These are phyloP conservation scores for Aureobasidium sp. DNA, from an alignment of 2,329 filamentous ascomycete species.

Conservation along the genomic window DNA sequence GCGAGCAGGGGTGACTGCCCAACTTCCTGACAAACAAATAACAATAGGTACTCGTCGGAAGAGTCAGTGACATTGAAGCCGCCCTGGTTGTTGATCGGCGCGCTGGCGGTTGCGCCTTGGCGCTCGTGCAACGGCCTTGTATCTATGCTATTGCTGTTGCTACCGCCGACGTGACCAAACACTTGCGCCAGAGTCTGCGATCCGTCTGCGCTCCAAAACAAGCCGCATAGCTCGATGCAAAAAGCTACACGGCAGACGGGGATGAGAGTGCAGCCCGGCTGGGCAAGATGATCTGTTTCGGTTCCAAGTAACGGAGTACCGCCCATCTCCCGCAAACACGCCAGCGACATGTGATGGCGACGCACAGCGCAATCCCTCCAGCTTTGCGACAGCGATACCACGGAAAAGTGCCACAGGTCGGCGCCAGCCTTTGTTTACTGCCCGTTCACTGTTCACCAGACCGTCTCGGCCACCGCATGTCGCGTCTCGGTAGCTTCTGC, in stretches of 20 bases:
- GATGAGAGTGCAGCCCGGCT: not conserved
- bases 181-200: not conserved
- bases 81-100: constrained; percentile 3
- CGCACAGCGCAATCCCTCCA: not conserved
- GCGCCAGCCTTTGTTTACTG: not conserved
- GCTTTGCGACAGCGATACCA: not conserved
- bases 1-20: constrained; percentile 10
- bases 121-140: constrained; percentile 7
- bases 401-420: not conserved
- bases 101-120: constrained; percentile 12
- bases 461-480: not conserved
- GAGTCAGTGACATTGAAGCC: constrained; percentile 1
- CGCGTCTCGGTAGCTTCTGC: not conserved
- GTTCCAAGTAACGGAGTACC: not conserved
- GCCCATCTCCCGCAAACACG: not conserved
- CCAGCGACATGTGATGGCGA: not conserved
- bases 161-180: not conserved
- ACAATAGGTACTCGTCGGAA: not conserved
- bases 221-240: not conserved
- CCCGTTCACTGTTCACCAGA: not conserved
- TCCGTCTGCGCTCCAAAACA: not conserved
- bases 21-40: constrained; percentile 12
- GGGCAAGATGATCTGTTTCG: not conserved
- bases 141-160: not conserved
- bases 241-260: not conserved